phyloP scores from a whole-genome alignment of 371 early-diverging fungal species.

The Mortierella sp. region DNA sequence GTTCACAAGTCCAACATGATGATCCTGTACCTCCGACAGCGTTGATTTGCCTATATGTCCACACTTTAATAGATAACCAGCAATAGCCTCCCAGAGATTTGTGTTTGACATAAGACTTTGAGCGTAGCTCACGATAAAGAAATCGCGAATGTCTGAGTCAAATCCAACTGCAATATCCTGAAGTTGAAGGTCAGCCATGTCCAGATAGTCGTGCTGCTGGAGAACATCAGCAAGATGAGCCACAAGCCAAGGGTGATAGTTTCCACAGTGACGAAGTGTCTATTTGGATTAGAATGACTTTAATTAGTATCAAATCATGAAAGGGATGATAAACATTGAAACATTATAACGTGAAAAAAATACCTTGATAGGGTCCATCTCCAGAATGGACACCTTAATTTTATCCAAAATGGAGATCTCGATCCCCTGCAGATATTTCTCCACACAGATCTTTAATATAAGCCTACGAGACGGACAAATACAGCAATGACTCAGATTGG shows the following conservation, averaged over 20 bases:
- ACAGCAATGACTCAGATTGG: neutral
- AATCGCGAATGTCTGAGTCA: constrained; percentile 43
- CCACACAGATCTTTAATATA: constrained; percentile 24
- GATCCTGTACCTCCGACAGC: constrained; percentile 32
- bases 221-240: constrained; percentile 44
- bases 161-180: constrained; percentile 24
- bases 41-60: constrained; percentile 36
- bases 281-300: neutral
- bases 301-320: neutral
- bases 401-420: constrained; percentile 25
- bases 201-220: constrained; percentile 39
- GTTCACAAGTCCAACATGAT: neutral
- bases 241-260: constrained; percentile 50
- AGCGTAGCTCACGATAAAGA: constrained; percentile 44
- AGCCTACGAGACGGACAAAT: constrained; percentile 8
- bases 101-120: constrained; percentile 47
- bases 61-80: constrained; percentile 43
- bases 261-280: constrained; percentile 44
- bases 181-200: constrained; percentile 29
- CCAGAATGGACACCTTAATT: constrained; percentile 41
- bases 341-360: neutral
- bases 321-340: neutral
- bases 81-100: constrained; percentile 41
- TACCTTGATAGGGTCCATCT: constrained; percentile 52
- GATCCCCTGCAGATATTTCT: constrained; percentile 15